Percentiles rank a stretch among this genome's conserved stretches.
Conservation (phyloP, 1,284 basidiomycete genomes). For the Mycena citricolor region DNA sequence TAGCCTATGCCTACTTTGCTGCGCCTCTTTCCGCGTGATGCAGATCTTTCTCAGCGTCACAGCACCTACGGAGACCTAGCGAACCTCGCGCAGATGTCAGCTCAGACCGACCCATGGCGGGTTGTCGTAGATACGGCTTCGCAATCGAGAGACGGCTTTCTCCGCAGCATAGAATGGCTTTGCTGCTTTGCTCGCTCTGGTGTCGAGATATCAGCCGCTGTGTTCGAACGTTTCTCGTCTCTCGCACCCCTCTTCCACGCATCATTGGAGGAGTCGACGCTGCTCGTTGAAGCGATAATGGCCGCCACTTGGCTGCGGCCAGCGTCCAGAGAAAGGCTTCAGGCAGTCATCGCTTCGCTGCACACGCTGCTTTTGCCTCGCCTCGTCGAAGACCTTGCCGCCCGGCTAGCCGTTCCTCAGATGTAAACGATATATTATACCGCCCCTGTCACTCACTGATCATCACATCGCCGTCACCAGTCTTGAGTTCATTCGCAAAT, state of each 20-base stretch:
- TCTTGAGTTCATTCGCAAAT: slow-evolving; percentile 52
- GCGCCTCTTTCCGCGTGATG: slow-evolving; percentile 57
- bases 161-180: slow-evolving; percentile 61
- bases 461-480: slow-evolving; percentile 27
- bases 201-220: slow-evolving; percentile 58
- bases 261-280: slow-evolving; percentile 44
- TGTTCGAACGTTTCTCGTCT: slow-evolving; percentile 47
- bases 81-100: slow-evolving; percentile 28
- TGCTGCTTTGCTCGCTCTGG: slow-evolving; percentile 66
- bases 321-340: slow-evolving; percentile 56
- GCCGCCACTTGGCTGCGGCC: slow-evolving; percentile 55
- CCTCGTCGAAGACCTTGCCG: slow-evolving; percentile 38
- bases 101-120: slow-evolving; percentile 55
- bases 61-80: slow-evolving; percentile 37
- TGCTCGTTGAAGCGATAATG: slow-evolving; percentile 50
- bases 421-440: slow-evolving; percentile 34
- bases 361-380: slow-evolving; percentile 43
- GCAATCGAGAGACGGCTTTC: slow-evolving; percentile 45
- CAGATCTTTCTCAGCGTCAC: slow-evolving; percentile 39
- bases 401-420: slow-evolving; percentile 28
- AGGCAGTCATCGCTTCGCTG: slow-evolving; percentile 47
- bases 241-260: slow-evolving; percentile 41
- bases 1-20: slow-evolving; percentile 56
- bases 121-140: slow-evolving; percentile 47
- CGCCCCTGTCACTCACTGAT: not conserved